These are phyloP conservation scores for Ceratocystiopsis brevicomis DNA, from an alignment of 2,329 filamentous ascomycete genomes.

Conservation along the genomic window DNA sequence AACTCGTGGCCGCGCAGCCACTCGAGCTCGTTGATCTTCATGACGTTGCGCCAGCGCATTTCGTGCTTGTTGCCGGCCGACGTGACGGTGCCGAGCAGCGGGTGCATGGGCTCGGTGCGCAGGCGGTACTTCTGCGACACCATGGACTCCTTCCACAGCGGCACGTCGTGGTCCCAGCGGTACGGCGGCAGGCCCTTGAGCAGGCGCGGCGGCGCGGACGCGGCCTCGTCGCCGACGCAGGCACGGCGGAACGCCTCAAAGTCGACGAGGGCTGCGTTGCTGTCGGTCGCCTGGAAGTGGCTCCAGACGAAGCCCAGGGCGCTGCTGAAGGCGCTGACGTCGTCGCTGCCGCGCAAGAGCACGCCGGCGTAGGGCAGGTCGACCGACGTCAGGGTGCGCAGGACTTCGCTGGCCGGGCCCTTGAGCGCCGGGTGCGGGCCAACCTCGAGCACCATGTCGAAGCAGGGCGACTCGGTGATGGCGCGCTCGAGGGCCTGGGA, in stretches of 20 bases:
- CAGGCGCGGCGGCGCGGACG: not conserved
- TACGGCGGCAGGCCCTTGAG: conserved; percentile 8
- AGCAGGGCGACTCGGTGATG: conserved; percentile 3
- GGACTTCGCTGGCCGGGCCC: conserved; percentile 9
- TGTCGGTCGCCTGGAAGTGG: conserved; percentile 2
- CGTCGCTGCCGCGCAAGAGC: conserved; percentile 5
- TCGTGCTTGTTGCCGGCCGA: conserved; percentile 17
- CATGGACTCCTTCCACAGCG: conserved; percentile 9
- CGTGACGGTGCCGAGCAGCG: conserved; percentile 16
- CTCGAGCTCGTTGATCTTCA: conserved; percentile 19
- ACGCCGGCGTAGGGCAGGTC: conserved; percentile 5
- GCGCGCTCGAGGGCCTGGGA: conserved; percentile 7
- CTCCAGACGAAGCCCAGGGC: conserved; percentile 6
- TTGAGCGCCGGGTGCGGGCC: conserved; percentile 13
- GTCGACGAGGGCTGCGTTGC: conserved; percentile 1
- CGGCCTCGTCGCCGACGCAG: not conserved
- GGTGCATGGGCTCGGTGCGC: conserved; percentile 13
- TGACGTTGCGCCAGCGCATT: conserved; percentile 20
- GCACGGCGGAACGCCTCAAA: conserved; percentile 7
- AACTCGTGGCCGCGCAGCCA: conserved; percentile 30
- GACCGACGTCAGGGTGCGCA: conserved; percentile 10
- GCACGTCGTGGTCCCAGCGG: conserved; percentile 9
- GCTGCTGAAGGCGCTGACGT: conserved; percentile 3
- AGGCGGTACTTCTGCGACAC: conserved; percentile 15
- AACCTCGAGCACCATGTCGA: conserved; percentile 12